These are phyloP conservation scores for Saturnispora galanensis DNA, from an alignment of 805 yeast genomes.

Conservation along the genomic window DNA sequence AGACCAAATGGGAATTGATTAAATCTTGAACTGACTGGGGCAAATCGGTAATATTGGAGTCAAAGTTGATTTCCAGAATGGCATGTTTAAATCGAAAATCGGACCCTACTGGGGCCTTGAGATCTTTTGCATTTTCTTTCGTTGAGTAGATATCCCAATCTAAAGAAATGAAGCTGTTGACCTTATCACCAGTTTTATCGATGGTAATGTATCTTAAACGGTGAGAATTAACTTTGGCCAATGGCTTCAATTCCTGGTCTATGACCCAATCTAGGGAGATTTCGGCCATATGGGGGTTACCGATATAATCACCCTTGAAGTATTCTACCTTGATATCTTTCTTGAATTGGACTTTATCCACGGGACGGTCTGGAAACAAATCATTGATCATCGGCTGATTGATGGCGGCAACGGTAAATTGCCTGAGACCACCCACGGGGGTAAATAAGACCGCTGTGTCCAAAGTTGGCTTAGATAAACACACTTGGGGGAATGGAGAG, in stretches of 20 bases:
- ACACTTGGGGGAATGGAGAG: constrained; percentile 14
- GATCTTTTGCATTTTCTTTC: neutral
- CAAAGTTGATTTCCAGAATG: constrained; percentile 39
- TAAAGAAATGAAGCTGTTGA: constrained; percentile 25
- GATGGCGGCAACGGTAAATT: constrained; percentile 26
- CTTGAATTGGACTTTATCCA: constrained; percentile 10
- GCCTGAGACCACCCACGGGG: constrained; percentile 35
- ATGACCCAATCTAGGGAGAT: constrained; percentile 25
- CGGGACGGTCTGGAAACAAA: constrained; percentile 12
- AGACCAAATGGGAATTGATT: constrained; percentile 38
- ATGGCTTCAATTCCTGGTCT: constrained; percentile 22
- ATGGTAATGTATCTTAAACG: constrained; percentile 22
- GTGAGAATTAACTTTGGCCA: constrained; percentile 20
- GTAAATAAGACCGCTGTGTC: constrained; percentile 25
- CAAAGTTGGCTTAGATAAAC: constrained; percentile 11
- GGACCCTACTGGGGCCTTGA: constrained; percentile 8
- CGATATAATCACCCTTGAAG: constrained; percentile 16
- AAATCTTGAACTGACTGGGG: constrained; percentile 32
- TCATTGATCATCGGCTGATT: constrained; percentile 15
- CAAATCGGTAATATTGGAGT: constrained; percentile 23
- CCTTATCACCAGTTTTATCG: constrained; percentile 11
- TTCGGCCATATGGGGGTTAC: constrained; percentile 26
- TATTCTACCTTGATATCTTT: constrained; percentile 14
- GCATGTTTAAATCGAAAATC: constrained; percentile 35
- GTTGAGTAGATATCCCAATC: constrained; percentile 20